Conservation (phyloP, 2,329 filamentous ascomycete species). For the Alternaria alternata region DNA sequence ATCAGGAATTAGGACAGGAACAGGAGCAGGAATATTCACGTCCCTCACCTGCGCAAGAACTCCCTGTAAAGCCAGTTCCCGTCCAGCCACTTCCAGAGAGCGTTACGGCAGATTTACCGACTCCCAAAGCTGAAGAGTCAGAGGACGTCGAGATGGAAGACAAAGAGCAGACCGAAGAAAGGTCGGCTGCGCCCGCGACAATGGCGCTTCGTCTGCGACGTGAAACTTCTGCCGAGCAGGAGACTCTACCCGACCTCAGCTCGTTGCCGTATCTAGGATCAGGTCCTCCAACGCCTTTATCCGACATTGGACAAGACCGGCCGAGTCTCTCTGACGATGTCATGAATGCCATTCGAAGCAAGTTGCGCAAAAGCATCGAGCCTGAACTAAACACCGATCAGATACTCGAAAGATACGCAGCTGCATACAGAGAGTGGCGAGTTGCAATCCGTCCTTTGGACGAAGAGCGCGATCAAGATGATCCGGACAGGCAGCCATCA, state of each 20-base stretch:
- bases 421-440: conserved; percentile 54
- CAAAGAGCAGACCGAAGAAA: conserved; percentile 29
- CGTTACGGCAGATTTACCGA: conserved; percentile 38
- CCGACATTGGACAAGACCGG: conserved; percentile 53
- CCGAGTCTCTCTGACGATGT: conserved; percentile 46
- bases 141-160: conserved; percentile 43
- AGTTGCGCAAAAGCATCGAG: conserved; percentile 45
- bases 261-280: conserved; percentile 57
- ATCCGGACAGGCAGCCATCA: conserved; percentile 46
- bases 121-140: conserved; percentile 47
- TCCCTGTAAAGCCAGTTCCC: conserved; percentile 9
- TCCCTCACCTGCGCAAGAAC: conserved; percentile 5
- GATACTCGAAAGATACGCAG: conserved; percentile 48
- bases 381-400: conserved; percentile 39
- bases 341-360: conserved; percentile 48
- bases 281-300: conserved; percentile 53
- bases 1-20: conserved; percentile 9
- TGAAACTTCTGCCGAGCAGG: conserved; percentile 43
- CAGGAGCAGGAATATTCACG: conserved; percentile 7
- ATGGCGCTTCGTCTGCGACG: conserved; percentile 41
- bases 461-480: conserved; percentile 51
- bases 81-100: conserved; percentile 26
- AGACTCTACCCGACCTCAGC: conserved; percentile 52
- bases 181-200: conserved; percentile 43
- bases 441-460: conserved; percentile 53